Percentiles rank a stretch among this genome's conserved stretches.
These are phyloP conservation scores for Termitomyces sp. DNA, from an alignment of 768 basidiomycete species.

Conservation along the genomic window DNA sequence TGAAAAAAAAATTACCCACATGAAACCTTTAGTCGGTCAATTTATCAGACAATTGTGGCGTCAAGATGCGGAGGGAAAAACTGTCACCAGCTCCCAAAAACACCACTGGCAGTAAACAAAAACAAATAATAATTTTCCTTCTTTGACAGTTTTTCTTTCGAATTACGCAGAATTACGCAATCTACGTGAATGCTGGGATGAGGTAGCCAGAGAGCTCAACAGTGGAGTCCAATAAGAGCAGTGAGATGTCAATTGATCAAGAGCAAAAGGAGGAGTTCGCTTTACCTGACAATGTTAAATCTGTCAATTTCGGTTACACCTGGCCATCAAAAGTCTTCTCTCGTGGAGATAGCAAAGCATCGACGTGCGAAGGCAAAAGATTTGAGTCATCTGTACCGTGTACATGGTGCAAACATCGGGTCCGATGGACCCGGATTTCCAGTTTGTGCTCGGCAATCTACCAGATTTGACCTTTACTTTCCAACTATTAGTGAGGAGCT, in stretches of 20 bases:
- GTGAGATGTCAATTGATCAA: not conserved
- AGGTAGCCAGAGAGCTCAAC: too few species aligned
- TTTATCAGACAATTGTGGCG: slow-evolving; percentile 25
- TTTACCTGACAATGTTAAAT: slow-evolving; percentile 8
- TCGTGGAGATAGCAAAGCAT: slow-evolving; percentile 11
- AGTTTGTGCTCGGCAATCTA: slow-evolving; percentile 4
- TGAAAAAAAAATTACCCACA: slow-evolving; percentile 19
- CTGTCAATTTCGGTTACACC: slow-evolving; percentile 13
- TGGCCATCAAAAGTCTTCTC: slow-evolving; percentile 7
- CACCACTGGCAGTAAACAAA: slow-evolving; percentile 12
- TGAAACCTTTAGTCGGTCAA: slow-evolving; percentile 23
- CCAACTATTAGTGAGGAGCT: not conserved
- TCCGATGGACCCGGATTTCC: slow-evolving; percentile 10
- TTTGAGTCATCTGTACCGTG: not conserved
- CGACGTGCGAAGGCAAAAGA: slow-evolving; percentile 5
- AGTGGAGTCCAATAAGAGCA: too few species aligned
- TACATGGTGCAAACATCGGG: slow-evolving; percentile 2
- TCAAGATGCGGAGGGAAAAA: slow-evolving; percentile 15
- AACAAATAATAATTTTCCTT: slow-evolving; percentile 6
- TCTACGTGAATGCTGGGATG: too few species aligned
- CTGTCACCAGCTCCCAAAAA: not conserved
- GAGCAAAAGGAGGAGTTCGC: not conserved
- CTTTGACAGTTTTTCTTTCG: slow-evolving; percentile 7
- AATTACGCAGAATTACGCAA: too few species aligned
- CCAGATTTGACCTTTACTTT: not conserved